Evolutionary conservation across 345 rosid species (phyloP), one percentile per base, ranked within the genome.

Genomic region (Melaleuca quinquenervia): DNA sequence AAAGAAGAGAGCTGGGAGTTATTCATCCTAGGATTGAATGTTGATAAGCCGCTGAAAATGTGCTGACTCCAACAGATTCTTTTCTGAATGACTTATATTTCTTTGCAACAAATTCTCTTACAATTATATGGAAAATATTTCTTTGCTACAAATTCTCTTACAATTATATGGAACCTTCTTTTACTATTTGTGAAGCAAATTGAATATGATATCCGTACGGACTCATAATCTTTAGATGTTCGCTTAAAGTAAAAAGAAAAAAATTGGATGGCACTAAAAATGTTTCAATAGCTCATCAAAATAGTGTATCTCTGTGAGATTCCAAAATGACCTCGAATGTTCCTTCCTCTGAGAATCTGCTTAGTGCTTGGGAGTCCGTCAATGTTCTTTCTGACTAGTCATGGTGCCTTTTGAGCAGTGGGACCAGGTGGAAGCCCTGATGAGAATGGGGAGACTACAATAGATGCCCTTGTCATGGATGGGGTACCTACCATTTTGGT

Each of bases 381-480:
- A 36, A 36, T 32, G 80, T 70, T 70, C 80, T 36, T 24, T 70
- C 80, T 70, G 36, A 70, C 78, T 36, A 70, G 36, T 21, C 80
- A 36, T 70, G 0, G 12, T 51, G 45, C 87, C 56, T 75, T 86
- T 85, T 83, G 84, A 84, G 86, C 91, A 97, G 99, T 96, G 89
- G 99, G 98, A 2, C 99, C 98, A 74, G 99, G 98, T 83, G 98
- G 99, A 88, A 97, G 99, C 89, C 99, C 99, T 5, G 91, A 97
- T 86, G 99, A 96, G 91, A 95, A 95, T 84, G 98, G 98, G 85
- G 99, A 97, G 85, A 95, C 98, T 82, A 97, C 95, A 84, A 93
- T 97, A 87, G 98, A 97, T 88, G 98, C 99, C 80, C 84, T 97
- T 88, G 90, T 97, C 88, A 97, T 96, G 98, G 89, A 97, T 85